Evolutionary conservation across 2,329 filamentous ascomycete genomes (phyloP).

Genomic region (Pyricularia sp.): DNA sequence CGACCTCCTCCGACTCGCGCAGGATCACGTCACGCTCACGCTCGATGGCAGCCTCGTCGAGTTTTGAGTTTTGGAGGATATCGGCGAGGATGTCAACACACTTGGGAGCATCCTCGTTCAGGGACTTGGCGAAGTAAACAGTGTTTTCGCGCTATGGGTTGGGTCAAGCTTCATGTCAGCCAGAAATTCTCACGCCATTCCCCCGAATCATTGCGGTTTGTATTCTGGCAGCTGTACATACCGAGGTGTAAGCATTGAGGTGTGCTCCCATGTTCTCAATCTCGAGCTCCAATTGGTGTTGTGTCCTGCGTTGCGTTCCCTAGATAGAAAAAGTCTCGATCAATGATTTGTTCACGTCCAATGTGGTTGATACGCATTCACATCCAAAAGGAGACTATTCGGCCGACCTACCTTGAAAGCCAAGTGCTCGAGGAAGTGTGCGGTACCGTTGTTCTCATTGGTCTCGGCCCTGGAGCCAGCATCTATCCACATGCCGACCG

Average conservation of each 20-base stretch:
- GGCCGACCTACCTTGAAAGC: slow-evolving; percentile 79
- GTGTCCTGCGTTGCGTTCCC: slow-evolving; percentile 89
- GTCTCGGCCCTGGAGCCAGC: slow-evolving; percentile 97
- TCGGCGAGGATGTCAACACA: slow-evolving; percentile 98
- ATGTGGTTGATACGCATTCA: not conserved
- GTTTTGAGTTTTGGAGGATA: slow-evolving; percentile 98
- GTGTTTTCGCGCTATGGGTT: slow-evolving; percentile 81
- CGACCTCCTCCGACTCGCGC: slow-evolving; percentile 97
- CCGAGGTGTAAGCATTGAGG: slow-evolving; percentile 98
- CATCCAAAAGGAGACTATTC: not conserved
- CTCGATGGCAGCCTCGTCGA: slow-evolving; percentile 87
- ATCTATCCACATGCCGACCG: slow-evolving; percentile 98
- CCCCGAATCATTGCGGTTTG: not conserved
- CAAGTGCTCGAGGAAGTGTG: slow-evolving; percentile 98
- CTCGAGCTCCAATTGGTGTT: slow-evolving; percentile 97
- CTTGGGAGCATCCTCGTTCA: slow-evolving; percentile 94
- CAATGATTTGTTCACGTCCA: slow-evolving; percentile 2
- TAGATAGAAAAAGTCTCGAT: slow-evolving; percentile 21
- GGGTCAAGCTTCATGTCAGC: slow-evolving; percentile 9
- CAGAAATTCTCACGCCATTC: not conserved
- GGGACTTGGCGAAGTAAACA: slow-evolving; percentile 98
- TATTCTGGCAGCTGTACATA: slow-evolving; percentile 29
- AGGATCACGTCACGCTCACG: slow-evolving; percentile 98
- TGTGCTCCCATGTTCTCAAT: slow-evolving; percentile 99
- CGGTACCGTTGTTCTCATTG: slow-evolving; percentile 96